Evolutionary conservation across 208 protist genomes (phyloP).

Genomic region (Acanthamoeba pearcei): DNA sequence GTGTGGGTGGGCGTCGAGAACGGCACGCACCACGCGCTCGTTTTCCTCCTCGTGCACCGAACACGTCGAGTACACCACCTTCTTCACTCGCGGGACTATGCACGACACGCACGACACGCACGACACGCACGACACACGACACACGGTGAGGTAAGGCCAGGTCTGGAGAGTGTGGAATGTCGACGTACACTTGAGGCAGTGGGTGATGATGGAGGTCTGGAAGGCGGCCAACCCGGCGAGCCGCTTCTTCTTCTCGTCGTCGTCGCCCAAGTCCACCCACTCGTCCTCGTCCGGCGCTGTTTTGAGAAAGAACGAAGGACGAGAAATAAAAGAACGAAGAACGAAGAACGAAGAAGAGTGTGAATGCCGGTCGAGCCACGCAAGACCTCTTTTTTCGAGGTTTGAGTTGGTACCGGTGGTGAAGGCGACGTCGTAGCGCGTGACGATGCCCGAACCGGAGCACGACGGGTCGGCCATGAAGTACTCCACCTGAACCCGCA

Average conservation of each 20-base stretch:
- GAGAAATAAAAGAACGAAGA: not conserved
- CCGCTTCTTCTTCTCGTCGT: not conserved
- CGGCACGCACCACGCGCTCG: slow-evolving; percentile 85
- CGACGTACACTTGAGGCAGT: slow-evolving; percentile 16
- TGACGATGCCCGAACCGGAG: slow-evolving; percentile 86
- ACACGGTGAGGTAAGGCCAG: too few species aligned
- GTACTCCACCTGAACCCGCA: slow-evolving; percentile 47
- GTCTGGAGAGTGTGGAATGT: too few species aligned
- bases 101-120: too few species aligned
- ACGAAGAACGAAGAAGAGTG: too few species aligned
- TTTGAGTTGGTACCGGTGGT: not conserved
- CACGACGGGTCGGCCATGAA: slow-evolving; percentile 88
- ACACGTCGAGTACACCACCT: slow-evolving; percentile 89
- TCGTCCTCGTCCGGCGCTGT: slow-evolving; percentile 1
- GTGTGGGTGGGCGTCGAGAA: slow-evolving; percentile 74
- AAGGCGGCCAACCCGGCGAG: not conserved
- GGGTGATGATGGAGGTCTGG: slow-evolving; percentile 30
- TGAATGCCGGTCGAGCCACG: not conserved
- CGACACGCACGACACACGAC: not conserved
- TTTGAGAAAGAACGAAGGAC: too few species aligned
- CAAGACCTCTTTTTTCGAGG: too few species aligned
- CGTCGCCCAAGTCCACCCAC: not conserved
- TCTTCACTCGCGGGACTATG: slow-evolving; percentile 80
- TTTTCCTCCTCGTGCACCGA: slow-evolving; percentile 88
- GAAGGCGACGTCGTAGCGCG: not conserved